Base-by-base conservation (phyloP, 768 basidiomycete species). In the Rhodotorula taiwanensis region DNA sequence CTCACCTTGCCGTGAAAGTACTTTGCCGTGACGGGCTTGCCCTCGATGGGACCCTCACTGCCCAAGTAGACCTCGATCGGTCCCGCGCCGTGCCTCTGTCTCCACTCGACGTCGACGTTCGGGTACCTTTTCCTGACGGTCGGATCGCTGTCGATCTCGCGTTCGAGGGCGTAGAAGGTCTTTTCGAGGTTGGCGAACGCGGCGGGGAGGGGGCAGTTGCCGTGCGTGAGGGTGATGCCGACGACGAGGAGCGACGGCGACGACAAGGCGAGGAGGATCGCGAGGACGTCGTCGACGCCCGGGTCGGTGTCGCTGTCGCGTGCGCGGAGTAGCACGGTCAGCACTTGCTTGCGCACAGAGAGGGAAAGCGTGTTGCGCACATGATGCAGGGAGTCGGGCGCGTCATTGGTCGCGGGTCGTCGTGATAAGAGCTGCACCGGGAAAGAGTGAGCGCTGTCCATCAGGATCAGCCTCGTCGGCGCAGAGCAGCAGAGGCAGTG, bases 171-270 rank as follows among this genome's bases (percentile, higher is more conserved):
- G 44, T 61, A 62, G 63, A 74, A 76, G 30, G 72, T 52, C 62
- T 76, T 76, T 21, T 63, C 60, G 30, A 76, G 64, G 69, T 76
- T 76, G 55, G 47, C 44, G 60, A 61, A 55, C 5, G 71, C 67
- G 30, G 67, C 50, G 7, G 51, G 44, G 7, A 81, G 65, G 70
- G 87, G 83, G 4, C 85, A 86, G 71, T 90, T 90, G 44, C 89
- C 89, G 73, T 86, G 93, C 4, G 86, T 83, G 36, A 87, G 79
- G 41, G 87, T 81, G 68, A 86, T 85, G 2, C 86, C 86, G 39
- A 87, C 75, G 20, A 94, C 85, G 54, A 89, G 82, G 2, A 94
- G 75, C 72, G 94, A 88, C 16, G 90, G 89, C 15, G 87, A 88
- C 23, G 88, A 81, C 28, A 91, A 78, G 1, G 89, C 89, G 16